Percentiles rank a stretch among this genome's conserved stretches.
phyloP scores from a whole-genome alignment of 2,329 filamentous ascomycete genomes.

The Elsinoe arachidis region DNA sequence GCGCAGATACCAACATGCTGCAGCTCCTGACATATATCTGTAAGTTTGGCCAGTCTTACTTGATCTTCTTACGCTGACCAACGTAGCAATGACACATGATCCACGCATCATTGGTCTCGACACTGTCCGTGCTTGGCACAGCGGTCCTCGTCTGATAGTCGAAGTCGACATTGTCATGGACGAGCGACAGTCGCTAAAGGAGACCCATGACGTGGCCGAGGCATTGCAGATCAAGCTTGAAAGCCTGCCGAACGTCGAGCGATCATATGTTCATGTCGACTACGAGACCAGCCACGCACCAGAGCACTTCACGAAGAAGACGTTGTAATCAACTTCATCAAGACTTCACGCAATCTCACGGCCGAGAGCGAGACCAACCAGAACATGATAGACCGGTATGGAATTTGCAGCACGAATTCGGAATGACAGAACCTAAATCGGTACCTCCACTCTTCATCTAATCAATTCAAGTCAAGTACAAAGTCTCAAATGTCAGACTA shows the following conservation, averaged over 20 bases:
- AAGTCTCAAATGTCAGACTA: no score
- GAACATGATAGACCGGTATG: background rate
- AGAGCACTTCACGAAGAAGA: conserved; percentile 64
- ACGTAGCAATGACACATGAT: conserved; percentile 68
- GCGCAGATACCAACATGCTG: conserved; percentile 74
- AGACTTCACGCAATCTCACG: background rate
- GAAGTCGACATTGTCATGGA: conserved; percentile 97
- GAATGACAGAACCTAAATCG: no score
- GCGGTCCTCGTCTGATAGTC: conserved; percentile 77
- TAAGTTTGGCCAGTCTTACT: conserved; percentile 26
- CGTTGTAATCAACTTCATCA: background rate
- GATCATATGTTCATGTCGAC: conserved; percentile 94
- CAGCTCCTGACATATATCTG: conserved; percentile 95
- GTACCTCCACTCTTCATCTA: no score
- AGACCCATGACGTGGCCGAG: conserved; percentile 88
- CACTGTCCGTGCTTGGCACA: conserved; percentile 90
- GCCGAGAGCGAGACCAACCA: background rate
- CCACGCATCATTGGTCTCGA: conserved; percentile 76
- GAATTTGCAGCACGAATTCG: background rate
- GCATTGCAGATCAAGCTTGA: conserved; percentile 91
- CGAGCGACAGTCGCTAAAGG: conserved; percentile 58
- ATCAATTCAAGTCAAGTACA: no score
- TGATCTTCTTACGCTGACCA: background rate
- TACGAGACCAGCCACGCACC: conserved; percentile 95
- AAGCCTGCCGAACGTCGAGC: conserved; percentile 80